Percentiles rank a stretch among this genome's conserved stretches.
Conservation (phyloP, 2,329 filamentous ascomycete genomes). For the Cadophora gregata region DNA sequence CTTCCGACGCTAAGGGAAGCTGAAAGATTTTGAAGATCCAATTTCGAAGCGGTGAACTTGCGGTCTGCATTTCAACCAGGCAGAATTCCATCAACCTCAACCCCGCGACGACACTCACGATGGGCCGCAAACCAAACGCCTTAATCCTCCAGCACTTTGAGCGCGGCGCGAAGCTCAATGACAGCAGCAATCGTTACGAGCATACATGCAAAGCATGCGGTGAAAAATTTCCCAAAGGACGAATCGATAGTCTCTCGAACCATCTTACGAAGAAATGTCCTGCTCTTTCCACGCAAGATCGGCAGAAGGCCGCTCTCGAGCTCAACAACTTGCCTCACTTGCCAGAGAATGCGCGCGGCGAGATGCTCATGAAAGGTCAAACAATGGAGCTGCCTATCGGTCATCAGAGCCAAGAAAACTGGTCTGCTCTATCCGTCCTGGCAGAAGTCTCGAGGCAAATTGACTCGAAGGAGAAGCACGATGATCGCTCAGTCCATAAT, state of each 20-base stretch:
- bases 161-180: slow-evolving; percentile 82
- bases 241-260: slow-evolving; percentile 79
- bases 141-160: slow-evolving; percentile 88
- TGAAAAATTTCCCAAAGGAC: slow-evolving; percentile 87
- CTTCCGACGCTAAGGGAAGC: no score
- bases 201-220: slow-evolving; percentile 90
- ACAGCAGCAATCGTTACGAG: slow-evolving; percentile 90
- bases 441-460: slow-evolving; percentile 88
- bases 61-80: slow-evolving; percentile 8
- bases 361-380: slow-evolving; percentile 46
- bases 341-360: slow-evolving; percentile 44
- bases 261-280: slow-evolving; percentile 90
- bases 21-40: background rate
- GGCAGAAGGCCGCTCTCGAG: slow-evolving; percentile 75
- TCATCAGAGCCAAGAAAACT: slow-evolving; percentile 56
- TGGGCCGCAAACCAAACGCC: slow-evolving; percentile 34
- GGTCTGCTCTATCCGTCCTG: slow-evolving; percentile 84
- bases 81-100: slow-evolving; percentile 7
- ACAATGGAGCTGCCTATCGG: slow-evolving; percentile 50
- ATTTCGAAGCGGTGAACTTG: slow-evolving; percentile 9
- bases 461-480: slow-evolving; percentile 67
- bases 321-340: slow-evolving; percentile 72
- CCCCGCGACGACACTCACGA: slow-evolving; percentile 19
- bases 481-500: slow-evolving; percentile 55
- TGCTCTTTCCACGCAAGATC: slow-evolving; percentile 74